Evolutionary conservation across 768 basidiomycete species (phyloP).

Genomic region (Xerocomus potaroensis): DNA sequence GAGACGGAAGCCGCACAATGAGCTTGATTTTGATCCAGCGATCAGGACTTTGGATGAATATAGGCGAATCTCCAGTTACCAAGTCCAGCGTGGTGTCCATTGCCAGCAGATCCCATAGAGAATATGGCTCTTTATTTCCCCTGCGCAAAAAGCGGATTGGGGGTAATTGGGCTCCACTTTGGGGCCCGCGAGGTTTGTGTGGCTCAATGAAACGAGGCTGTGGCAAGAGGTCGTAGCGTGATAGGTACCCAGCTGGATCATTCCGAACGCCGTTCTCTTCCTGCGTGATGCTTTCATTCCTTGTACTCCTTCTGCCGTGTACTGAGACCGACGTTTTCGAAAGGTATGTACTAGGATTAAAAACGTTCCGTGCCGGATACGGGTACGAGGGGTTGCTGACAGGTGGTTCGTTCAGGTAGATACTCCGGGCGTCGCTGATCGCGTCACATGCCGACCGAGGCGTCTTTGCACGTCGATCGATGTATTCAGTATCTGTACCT

Average conservation of each 20-base stretch:
- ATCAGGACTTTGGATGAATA: conserved; percentile 20
- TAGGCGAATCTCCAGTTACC: conserved; percentile 14
- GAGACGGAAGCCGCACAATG: conserved; percentile 23
- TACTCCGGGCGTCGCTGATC: conserved; percentile 6
- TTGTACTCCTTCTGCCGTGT: conserved; percentile 7
- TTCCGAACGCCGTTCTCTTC: conserved; percentile 4
- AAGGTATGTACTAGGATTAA: conserved; percentile 21
- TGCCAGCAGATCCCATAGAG: conserved; percentile 20
- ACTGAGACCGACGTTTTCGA: conserved; percentile 3
- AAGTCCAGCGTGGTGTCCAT: conserved; percentile 25
- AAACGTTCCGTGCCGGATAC: conserved; percentile 28
- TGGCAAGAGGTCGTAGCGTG: conserved; percentile 18
- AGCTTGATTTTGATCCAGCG: conserved; percentile 35
- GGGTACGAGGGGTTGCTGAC: conserved; percentile 23
- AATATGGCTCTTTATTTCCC: conserved; percentile 24
- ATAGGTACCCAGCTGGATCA: neutral
- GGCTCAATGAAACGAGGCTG: conserved; percentile 16
- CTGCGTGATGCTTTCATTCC: neutral
- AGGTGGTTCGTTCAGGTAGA: conserved; percentile 18
- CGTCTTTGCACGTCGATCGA: conserved; percentile 8
- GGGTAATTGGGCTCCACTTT: conserved; percentile 18
- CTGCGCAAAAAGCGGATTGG: conserved; percentile 31
- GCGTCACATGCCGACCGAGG: conserved; percentile 1
- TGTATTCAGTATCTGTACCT: conserved; percentile 11
- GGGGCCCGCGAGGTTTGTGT: conserved; percentile 2